A percentile compares a stretch with the other conserved stretches of the same genome.
Conservation (phyloP, 2,329 filamentous ascomycete species). For the Ascochyta pisi region DNA sequence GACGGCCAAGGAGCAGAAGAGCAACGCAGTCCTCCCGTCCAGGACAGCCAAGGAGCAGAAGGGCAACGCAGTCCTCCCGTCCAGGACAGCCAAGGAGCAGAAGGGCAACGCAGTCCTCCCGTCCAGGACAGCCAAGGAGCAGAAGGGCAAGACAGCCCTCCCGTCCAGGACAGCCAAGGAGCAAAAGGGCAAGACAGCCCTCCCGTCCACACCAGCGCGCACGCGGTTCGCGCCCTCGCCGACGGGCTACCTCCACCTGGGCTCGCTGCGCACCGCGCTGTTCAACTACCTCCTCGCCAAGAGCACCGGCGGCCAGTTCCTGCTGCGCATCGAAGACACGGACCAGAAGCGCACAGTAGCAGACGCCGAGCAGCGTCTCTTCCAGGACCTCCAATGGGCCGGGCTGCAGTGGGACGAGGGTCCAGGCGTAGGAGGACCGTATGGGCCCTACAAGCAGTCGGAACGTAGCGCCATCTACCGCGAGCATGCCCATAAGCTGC, state of each 20-base stretch:
- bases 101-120: slow-evolving; percentile 31
- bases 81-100: background rate
- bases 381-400: slow-evolving; percentile 84
- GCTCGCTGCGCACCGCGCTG: slow-evolving; percentile 89
- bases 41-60: slow-evolving; percentile 3
- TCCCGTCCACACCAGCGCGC: slow-evolving; percentile 53
- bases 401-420: slow-evolving; percentile 94
- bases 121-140: too few relatives aligned
- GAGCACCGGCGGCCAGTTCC: slow-evolving; percentile 85
- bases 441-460: slow-evolving; percentile 89
- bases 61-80: slow-evolving; percentile 8
- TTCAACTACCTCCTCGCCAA: slow-evolving; percentile 94
- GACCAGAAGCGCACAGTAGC: slow-evolving; percentile 85
- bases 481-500: slow-evolving; percentile 71
- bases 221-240: slow-evolving; percentile 95
- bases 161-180: background rate
- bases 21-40: slow-evolving; percentile 31
- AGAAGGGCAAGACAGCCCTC: too few relatives aligned
- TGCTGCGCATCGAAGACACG: slow-evolving; percentile 93
- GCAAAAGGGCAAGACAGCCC: slow-evolving; percentile 18
- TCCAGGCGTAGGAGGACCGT: slow-evolving; percentile 79
- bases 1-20: slow-evolving; percentile 13
- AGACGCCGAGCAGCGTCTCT: slow-evolving; percentile 79
- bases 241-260: slow-evolving; percentile 91
- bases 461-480: slow-evolving; percentile 77